Evolutionary conservation across 495 filamentous ascomycete species (phyloP), one percentile per base, ranked within the genome.

Genomic region (Lasiosphaeria hispida): DNA sequence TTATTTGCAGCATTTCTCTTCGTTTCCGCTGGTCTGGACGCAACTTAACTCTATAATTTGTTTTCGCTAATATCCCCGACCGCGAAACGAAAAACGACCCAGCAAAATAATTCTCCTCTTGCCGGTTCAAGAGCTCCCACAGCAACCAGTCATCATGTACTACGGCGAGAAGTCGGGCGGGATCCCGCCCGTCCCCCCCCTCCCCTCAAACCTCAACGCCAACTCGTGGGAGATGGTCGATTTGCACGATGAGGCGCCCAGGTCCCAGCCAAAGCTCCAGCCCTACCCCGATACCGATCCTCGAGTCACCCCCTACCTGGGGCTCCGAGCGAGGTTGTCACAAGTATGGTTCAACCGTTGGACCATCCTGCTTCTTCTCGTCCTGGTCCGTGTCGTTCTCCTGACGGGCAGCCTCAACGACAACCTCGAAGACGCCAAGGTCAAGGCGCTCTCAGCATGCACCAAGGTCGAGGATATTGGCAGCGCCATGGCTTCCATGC

Each of bases 261-360:
- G 36, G 13, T 10, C 57, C 14, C 51, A 44, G 13, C 57, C 53
- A 19, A 48, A 40, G 36, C 65, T 64, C 33, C 57, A 18, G 34
- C 55, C 40, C 0, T 59, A 69, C 48, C 52, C 63, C 23, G 59
- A 70, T 44, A 72, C 71, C 11, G 63, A 67, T 1, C 65, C 66
- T 7, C 49, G 48, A 58, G 83, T 95, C 65, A 98, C 91, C 48
- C 95, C 94, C 33, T 97, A 97, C 67, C 87, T 98, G 35, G 94
- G 93, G 53, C 81, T 96, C 62, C 85, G 87, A 60, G 88, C 94
- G 57, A 85, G 92, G 58, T 80, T 97, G 41, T 98, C 94, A 33
- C 94, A 98, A 78, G 77, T 91, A 67, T 96, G 92, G 91, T 87
- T 97, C 78, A 97, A 97, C 79, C 81, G 88, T 73, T 98, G 95